Base-by-base conservation (phyloP, 2,329 filamentous ascomycete species). In the Davidsoniella australis region DNA sequence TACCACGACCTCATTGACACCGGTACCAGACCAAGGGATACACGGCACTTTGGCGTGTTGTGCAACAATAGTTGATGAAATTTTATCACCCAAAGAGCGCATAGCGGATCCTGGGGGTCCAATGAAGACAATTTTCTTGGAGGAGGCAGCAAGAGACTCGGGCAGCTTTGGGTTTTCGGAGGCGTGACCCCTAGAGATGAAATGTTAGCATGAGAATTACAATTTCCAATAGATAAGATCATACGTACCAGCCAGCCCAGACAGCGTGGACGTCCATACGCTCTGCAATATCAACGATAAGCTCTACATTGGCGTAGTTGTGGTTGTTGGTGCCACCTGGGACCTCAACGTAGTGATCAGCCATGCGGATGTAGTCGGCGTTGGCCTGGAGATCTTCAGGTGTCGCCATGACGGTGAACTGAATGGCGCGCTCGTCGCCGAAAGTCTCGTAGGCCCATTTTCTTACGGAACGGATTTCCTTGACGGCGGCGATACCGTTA, bases 401-500 rank as follows among this genome's bases (percentile, higher is more conserved):
- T 38, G 91, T 98, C 58, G 91, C 91, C 91, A 98, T 98, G 64
- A 98, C 91, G 55, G 91, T 98, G 71, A 98, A 98, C 64, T 96
- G 88, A 63, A 98, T 95, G 59, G 89, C 91, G 62, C 84, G 79
- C 73, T 98, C 91, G 68, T 98, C 88, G 69, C 91, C 89, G 64
- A 98, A 98, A 6, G 85, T 94, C 70, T 98, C 91, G 79, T 98
- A 98, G 54, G 91, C 91, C 91, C 91, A 98, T 88, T 96, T 98
- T 67, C 91, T 84, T 62, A 98, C 89, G 53, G 89, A 96, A 66
- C 91, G 81, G 64, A 98, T 98, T 69, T 98, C 91, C 70, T 98
- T 98, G 66, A 98, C 91, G 63, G 91, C 91, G 47, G 91, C 91
- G 66, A 98, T 98, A 75, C 91, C 91, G 71, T 98, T 98, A 74